Base-by-base conservation (phyloP, 116 monocot species). In the Iris pallida region DNA sequence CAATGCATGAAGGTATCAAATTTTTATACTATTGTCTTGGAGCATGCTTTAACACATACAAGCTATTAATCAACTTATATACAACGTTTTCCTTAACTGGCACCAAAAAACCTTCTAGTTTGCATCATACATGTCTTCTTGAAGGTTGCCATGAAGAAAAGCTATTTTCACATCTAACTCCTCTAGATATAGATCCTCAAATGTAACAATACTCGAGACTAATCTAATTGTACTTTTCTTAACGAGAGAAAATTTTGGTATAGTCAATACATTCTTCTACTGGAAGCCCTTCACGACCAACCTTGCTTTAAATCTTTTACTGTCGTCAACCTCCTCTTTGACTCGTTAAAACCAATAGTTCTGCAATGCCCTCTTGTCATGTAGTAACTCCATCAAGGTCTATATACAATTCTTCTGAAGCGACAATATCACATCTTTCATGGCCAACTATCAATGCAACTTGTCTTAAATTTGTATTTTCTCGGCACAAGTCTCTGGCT, bases 21-120 rank as follows among this genome's bases (percentile, higher is more conserved):
- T 41, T 57, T 57, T n/a, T 60, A 41, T 60, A 6, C 3, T 41
- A 60, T 60, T 60, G 40, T 30, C 30, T 60, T 60, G 40, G 59
- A 7, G 59, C 30, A 30, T 2, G 14, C 14, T 52, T 52, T 8
- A 52, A 14, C 8, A 8, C 51, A 52, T 52, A 52, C 51, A 52
- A 52, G 51, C 2, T 52, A 1, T 52, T 52, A 8, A 2, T 52
- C 8, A 10, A 14, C 14, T 52, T 52, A 14, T 14, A 52, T 14
- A 52, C 51, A 14, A 52, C 14, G 2, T 1, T 2, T 52, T 52
- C 40, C 14, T 40, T 7, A 11, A 12, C 11, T 6, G 30, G 42
- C 7, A 9, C 40, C 59, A 5, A 16, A 60, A 40, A 14, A 8
- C 57, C 40, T 60, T 60, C 40, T 8, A 14, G 40, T 60, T 60